phyloP scores from a whole-genome alignment of 371 early-diverging fungal species.

The Quaeritorhiza haematococci region DNA sequence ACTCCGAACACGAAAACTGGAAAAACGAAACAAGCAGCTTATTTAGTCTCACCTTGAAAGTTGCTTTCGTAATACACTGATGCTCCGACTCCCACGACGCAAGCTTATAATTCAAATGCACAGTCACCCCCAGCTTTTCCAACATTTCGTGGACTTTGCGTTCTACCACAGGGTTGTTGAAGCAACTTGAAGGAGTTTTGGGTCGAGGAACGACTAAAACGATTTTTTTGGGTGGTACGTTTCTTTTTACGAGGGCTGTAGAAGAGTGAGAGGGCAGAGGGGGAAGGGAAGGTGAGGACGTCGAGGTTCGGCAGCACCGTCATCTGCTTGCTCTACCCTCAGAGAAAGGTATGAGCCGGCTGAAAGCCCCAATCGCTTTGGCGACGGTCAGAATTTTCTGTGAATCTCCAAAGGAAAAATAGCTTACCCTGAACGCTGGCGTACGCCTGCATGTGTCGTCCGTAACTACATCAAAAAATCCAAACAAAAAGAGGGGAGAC shows the following conservation, averaged over 20 bases:
- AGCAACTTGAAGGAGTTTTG: conserved; percentile 14
- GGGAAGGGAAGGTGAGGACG: too few relatives aligned
- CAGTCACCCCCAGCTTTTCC: conserved; percentile 11
- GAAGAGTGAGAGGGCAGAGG: too few relatives aligned
- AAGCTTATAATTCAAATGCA: conserved; percentile 17
- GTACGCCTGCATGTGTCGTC: conserved; percentile 38
- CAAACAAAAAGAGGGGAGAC: too few relatives aligned
- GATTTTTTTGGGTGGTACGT: conserved; percentile 18
- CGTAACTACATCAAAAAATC: conserved; percentile 32
- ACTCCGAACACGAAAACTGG: too few relatives aligned
- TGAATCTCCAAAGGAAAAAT: too few relatives aligned
- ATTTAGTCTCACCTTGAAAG: conserved; percentile 11
- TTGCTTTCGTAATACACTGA: conserved; percentile 7
- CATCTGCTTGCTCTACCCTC: too few relatives aligned
- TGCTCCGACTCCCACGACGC: conserved; percentile 19
- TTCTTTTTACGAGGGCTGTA: conserved; percentile 20
- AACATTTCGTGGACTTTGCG: conserved; percentile 9
- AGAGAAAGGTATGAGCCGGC: too few relatives aligned
- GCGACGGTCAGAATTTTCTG: too few relatives aligned
- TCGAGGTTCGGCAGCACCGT: too few relatives aligned
- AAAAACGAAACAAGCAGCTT: too few relatives aligned
- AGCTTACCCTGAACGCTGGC: conserved; percentile 26
- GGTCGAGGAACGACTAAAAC: conserved; percentile 26
- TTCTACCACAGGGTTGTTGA: conserved; percentile 26
- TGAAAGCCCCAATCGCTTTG: too few relatives aligned